phyloP scores from a whole-genome alignment of 2,329 filamentous ascomycete species.

The Hirsutella thompsonii region DNA sequence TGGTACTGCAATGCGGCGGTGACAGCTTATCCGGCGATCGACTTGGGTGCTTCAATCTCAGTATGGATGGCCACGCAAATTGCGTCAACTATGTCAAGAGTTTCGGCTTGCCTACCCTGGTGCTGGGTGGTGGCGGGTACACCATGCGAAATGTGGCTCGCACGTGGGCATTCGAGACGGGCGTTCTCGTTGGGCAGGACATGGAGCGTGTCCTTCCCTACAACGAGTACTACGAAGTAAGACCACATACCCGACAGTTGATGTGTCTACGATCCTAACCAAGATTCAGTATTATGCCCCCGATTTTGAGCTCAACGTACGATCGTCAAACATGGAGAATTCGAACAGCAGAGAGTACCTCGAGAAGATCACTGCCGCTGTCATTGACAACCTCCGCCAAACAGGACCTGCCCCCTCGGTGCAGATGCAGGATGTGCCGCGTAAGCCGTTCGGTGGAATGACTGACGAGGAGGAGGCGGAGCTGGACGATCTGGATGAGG shows the following conservation, averaged over 20 bases:
- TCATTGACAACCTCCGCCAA: slow-evolving; percentile 78
- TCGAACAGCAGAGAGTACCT: slow-evolving; percentile 76
- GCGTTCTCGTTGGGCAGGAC: slow-evolving; percentile 69
- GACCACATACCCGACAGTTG: too few species aligned
- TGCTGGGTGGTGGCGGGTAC: slow-evolving; percentile 91
- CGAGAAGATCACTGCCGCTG: slow-evolving; percentile 65
- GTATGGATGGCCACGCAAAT: slow-evolving; percentile 89
- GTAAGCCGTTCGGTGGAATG: slow-evolving; percentile 47
- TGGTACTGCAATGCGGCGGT: slow-evolving; percentile 91
- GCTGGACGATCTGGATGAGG: slow-evolving; percentile 62
- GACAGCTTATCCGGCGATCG: slow-evolving; percentile 91
- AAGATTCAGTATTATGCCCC: slow-evolving; percentile 73
- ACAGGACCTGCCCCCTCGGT: slow-evolving; percentile 80
- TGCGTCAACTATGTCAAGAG: slow-evolving; percentile 88
- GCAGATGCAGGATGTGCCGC: slow-evolving; percentile 69
- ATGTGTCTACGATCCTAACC: slow-evolving; percentile 8
- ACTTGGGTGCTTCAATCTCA: slow-evolving; percentile 92
- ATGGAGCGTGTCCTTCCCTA: slow-evolving; percentile 79
- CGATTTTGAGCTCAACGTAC: slow-evolving; percentile 82
- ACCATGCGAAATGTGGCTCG: slow-evolving; percentile 95
- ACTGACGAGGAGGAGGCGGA: slow-evolving; percentile 55
- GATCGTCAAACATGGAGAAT: slow-evolving; percentile 81
- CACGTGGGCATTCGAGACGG: slow-evolving; percentile 95
- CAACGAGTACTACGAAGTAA: slow-evolving; percentile 83
- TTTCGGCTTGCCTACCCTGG: slow-evolving; percentile 73